Conservation (phyloP, 1,139 yeast genomes). For the Hyphopichia burtonii region DNA sequence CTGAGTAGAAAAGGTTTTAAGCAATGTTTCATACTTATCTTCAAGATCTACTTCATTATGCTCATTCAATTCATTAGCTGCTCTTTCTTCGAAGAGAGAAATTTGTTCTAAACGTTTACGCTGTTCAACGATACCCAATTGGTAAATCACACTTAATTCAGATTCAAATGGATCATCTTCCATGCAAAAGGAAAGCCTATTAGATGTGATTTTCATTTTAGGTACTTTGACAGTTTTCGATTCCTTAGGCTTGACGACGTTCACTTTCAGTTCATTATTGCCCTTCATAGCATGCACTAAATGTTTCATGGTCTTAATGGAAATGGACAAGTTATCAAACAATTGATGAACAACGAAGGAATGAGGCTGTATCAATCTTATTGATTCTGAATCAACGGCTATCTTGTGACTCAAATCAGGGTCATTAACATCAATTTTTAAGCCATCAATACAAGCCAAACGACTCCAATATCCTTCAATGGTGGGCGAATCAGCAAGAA, state of each 20-base stretch:
- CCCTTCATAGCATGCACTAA: conserved; percentile 45
- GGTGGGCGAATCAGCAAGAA: conserved; percentile 56
- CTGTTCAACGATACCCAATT: conserved; percentile 74
- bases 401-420: conserved; percentile 15
- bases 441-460: conserved; percentile 42
- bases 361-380: conserved; percentile 47
- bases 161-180: conserved; percentile 90
- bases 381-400: conserved; percentile 23
- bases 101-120: conserved; percentile 59
- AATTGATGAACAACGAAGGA: conserved; percentile 57
- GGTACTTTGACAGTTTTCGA: conserved; percentile 54
- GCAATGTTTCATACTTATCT: conserved; percentile 13
- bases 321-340: conserved; percentile 60
- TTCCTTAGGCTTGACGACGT: conserved; percentile 29
- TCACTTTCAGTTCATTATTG: conserved; percentile 18
- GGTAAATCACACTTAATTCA: conserved; percentile 71
- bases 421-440: conserved; percentile 21
- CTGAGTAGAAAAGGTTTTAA: conserved; percentile 25
- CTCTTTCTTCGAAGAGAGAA: conserved; percentile 46
- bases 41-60: conserved; percentile 5
- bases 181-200: conserved; percentile 47
- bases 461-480: conserved; percentile 50
- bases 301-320: conserved; percentile 56
- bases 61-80: conserved; percentile 6
- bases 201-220: conserved; percentile 47